These are phyloP conservation scores for Thalassiosira livingstoniorum DNA, from an alignment of 352 stramenopile species.

Conservation along the genomic window DNA sequence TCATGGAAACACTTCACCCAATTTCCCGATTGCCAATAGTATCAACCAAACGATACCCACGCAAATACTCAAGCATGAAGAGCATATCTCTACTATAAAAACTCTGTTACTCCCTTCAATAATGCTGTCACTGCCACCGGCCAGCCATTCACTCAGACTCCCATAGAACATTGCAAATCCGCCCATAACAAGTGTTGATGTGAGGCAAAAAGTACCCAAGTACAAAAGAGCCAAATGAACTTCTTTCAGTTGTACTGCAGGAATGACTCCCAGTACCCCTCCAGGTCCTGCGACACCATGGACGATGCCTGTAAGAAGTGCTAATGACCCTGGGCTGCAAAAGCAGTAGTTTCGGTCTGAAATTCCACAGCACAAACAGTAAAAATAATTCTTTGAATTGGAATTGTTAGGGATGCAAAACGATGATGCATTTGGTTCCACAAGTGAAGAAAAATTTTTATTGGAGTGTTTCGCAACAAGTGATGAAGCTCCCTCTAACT, in stretches of 20 bases:
- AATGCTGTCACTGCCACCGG: not conserved
- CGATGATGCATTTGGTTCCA: too few species aligned
- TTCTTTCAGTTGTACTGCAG: slow-evolving; percentile 89
- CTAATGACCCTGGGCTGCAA: slow-evolving; percentile 65
- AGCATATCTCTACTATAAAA: slow-evolving; percentile 59
- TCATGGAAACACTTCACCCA: slow-evolving; percentile 17
- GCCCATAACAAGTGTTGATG: slow-evolving; percentile 91
- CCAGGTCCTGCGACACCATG: slow-evolving; percentile 89
- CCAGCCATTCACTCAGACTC: slow-evolving; percentile 38
- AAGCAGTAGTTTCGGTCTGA: too few species aligned
- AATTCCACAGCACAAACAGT: too few species aligned
- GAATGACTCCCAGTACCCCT: slow-evolving; percentile 88
- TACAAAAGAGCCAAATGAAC: slow-evolving; percentile 88
- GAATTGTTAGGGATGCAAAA: too few species aligned
- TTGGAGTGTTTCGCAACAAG: too few species aligned
- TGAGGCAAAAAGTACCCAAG: slow-evolving; percentile 90
- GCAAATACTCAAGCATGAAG: slow-evolving; percentile 68
- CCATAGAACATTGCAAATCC: slow-evolving; percentile 89
- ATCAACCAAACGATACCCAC: slow-evolving; percentile 79
- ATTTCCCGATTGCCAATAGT: slow-evolving; percentile 65
- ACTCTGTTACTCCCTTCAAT: slow-evolving; percentile 52
- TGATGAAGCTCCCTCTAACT: too few species aligned
- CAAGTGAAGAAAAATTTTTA: too few species aligned
- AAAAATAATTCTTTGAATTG: too few species aligned
- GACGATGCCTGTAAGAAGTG: slow-evolving; percentile 89